These are phyloP conservation scores for Datura wrightii DNA, from an alignment of 257 asterid genomes.

Conservation along the genomic window DNA sequence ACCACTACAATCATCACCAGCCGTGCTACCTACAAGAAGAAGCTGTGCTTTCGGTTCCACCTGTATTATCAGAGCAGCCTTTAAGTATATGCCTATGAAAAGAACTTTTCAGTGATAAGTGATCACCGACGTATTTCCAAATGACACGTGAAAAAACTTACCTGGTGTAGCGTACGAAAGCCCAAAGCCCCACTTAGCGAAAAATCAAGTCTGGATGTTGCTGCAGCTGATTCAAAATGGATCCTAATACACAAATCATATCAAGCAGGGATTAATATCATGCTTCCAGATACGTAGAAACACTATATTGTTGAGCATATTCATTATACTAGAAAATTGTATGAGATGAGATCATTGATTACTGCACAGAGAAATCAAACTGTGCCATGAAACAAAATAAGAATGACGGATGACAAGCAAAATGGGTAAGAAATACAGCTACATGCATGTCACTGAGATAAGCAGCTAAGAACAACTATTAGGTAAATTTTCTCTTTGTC, in stretches of 20 bases:
- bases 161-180: conserved; percentile 92
- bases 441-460: conserved; percentile 16
- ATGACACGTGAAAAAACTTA: conserved; percentile 37
- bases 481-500: not conserved
- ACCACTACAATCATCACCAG: conserved; percentile 39
- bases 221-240: conserved; percentile 75
- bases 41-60: conserved; percentile 84
- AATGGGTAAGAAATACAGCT: conserved; percentile 5
- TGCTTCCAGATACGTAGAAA: conserved; percentile 6
- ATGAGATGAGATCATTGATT: conserved; percentile 16
- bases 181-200: conserved; percentile 84
- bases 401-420: not conserved
- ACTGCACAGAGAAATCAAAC: conserved; percentile 19
- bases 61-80: conserved; percentile 49
- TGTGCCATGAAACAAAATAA: not conserved
- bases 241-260: conserved; percentile 53
- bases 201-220: conserved; percentile 57
- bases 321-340: not conserved
- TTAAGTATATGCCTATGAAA: not conserved
- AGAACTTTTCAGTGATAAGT: not conserved
- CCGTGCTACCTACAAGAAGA: conserved; percentile 59
- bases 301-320: conserved; percentile 21
- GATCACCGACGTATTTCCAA: conserved; percentile 30
- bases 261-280: conserved; percentile 8
- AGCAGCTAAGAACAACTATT: conserved; percentile 15